phyloP scores from a whole-genome alignment of 371 early-diverging fungal species.

The Lichtheimia corymbifera region DNA sequence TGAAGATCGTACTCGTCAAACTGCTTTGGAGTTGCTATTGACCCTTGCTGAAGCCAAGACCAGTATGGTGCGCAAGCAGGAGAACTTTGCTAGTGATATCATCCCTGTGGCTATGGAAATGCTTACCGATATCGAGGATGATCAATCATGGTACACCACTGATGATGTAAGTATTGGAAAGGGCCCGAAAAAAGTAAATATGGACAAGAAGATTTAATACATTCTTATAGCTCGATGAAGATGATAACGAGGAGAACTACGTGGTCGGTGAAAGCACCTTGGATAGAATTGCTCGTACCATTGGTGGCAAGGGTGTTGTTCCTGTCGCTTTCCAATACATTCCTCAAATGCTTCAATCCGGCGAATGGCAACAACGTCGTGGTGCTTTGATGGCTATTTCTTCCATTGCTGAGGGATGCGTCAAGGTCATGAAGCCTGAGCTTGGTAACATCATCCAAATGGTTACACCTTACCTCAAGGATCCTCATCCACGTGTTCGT shows the following conservation, averaged over 20 bases:
- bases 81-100: conserved; percentile 70
- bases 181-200: neutral
- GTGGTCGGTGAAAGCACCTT: conserved; percentile 93
- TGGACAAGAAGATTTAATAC: neutral
- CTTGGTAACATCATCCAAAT: conserved; percentile 83
- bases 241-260: conserved; percentile 84
- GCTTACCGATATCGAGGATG: conserved; percentile 90
- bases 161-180: conserved; percentile 60
- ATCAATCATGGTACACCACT: conserved; percentile 88
- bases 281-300: conserved; percentile 88
- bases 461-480: conserved; percentile 81
- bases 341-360: conserved; percentile 85
- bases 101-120: conserved; percentile 89
- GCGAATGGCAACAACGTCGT: conserved; percentile 90
- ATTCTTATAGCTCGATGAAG: conserved; percentile 72
- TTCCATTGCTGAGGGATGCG: conserved; percentile 96
- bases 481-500: conserved; percentile 95
- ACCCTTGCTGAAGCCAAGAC: conserved; percentile 88
- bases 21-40: conserved; percentile 86
- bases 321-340: conserved; percentile 88
- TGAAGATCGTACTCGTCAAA: conserved; percentile 80
- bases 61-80: conserved; percentile 81
- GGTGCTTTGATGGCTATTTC: conserved; percentile 94
- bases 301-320: conserved; percentile 89
- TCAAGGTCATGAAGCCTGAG: conserved; percentile 88